These are phyloP conservation scores for Spathaspora sp. DNA, from an alignment of 805 yeast genomes.

Conservation along the genomic window DNA sequence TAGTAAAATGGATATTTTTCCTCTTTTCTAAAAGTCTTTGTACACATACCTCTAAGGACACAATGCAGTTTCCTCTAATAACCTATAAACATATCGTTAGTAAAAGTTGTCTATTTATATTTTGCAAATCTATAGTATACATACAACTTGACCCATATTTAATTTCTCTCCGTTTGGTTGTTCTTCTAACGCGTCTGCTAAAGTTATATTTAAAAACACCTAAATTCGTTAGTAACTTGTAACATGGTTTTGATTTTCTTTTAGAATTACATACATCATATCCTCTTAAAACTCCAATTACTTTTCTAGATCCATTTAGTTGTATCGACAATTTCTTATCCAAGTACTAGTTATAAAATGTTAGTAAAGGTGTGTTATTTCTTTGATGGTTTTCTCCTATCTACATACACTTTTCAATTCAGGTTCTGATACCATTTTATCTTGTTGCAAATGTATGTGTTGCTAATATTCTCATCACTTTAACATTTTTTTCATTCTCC, in stretches of 20 bases:
- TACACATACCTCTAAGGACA: constrained; percentile 61
- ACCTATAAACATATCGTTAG: constrained; percentile 31
- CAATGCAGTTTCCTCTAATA: constrained; percentile 74
- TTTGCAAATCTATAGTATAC: constrained; percentile 9
- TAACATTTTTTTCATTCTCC: background rate
- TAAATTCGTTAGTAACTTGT: constrained; percentile 18
- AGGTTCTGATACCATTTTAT: constrained; percentile 55
- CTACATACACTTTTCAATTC: constrained; percentile 52
- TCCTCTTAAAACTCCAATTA: constrained; percentile 81
- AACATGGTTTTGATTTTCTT: too few relatives aligned
- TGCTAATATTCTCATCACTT: background rate
- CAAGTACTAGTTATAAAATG: constrained; percentile 51
- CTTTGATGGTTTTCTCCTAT: background rate
- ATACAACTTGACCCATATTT: constrained; percentile 61
- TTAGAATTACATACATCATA: constrained; percentile 59
- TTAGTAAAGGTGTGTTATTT: constrained; percentile 11
- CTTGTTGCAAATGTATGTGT: background rate
- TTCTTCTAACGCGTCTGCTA: constrained; percentile 69
- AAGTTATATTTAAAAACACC: constrained; percentile 67
- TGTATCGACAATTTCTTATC: constrained; percentile 72
- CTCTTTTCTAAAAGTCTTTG: background rate
- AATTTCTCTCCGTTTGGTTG: constrained; percentile 45
- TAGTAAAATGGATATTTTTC: background rate
- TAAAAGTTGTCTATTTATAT: constrained; percentile 4
- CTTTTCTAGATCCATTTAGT: constrained; percentile 72